These are phyloP conservation scores for Suillus bovinus DNA, from an alignment of 768 basidiomycete genomes.

Conservation along the genomic window DNA sequence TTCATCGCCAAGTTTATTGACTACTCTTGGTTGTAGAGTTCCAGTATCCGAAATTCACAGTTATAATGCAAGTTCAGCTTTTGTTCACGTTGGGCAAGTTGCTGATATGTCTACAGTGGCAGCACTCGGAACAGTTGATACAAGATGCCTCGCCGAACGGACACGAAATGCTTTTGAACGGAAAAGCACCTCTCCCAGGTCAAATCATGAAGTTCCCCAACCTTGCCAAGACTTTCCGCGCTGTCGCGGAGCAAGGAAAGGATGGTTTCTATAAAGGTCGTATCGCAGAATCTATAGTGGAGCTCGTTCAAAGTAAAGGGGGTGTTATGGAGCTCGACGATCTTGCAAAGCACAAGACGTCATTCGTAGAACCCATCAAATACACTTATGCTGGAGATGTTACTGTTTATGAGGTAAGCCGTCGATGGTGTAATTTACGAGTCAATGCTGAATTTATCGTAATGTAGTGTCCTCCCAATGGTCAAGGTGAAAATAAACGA, in stretches of 20 bases:
- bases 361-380: conserved; percentile 86
- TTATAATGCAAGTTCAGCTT: conserved; percentile 41
- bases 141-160: conserved; percentile 85
- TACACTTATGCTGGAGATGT: conserved; percentile 87
- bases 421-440: background rate
- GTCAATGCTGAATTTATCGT: background rate
- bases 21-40: conserved; percentile 45
- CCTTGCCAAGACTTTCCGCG: conserved; percentile 82
- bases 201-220: conserved; percentile 81
- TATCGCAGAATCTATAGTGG: conserved; percentile 85
- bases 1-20: background rate
- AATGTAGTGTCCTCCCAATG: conserved; percentile 88
- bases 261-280: conserved; percentile 94
- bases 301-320: conserved; percentile 81
- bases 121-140: conserved; percentile 60
- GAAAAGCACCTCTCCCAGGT: conserved; percentile 81
- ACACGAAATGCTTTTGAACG: conserved; percentile 83
- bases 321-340: conserved; percentile 96
- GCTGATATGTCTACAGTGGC: conserved; percentile 39
- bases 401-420: conserved; percentile 82
- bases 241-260: conserved; percentile 78
- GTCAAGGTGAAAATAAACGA: conserved; percentile 60
- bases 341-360: conserved; percentile 76
- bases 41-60: conserved; percentile 87
- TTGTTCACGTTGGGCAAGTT: background rate